Percentiles rank a stretch among this genome's conserved stretches.
Evolutionary conservation across 345 rosid species (phyloP).

Genomic region (Atalantia buxifolia): DNA sequence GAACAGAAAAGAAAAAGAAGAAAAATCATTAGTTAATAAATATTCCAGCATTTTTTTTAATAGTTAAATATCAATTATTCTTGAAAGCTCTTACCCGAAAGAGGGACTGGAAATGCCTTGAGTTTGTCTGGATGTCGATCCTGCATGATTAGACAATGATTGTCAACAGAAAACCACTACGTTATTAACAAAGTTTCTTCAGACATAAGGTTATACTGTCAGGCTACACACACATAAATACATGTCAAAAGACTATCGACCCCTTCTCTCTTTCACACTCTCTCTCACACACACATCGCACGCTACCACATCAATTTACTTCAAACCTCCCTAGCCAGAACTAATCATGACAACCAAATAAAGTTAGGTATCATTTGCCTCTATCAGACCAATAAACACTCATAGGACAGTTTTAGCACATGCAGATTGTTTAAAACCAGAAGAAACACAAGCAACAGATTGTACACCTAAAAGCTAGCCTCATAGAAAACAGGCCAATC

Average conservation of each 20-base stretch:
- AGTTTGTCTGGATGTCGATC: conserved; percentile 93
- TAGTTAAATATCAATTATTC: not conserved
- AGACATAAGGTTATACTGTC: not conserved
- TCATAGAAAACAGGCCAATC: not conserved
- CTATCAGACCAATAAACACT: not conserved
- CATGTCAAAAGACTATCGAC: not conserved
- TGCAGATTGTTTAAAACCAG: not conserved
- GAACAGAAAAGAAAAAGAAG: not conserved
- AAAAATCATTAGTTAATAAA: not conserved
- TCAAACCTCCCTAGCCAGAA: not conserved
- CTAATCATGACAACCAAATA: not conserved
- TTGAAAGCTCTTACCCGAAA: conserved; percentile 49
- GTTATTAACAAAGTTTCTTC: not conserved
- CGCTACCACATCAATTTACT: not conserved
- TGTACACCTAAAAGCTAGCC: conserved; percentile 1
- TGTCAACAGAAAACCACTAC: not conserved
- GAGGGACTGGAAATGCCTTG: conserved; percentile 75
- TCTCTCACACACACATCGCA: not conserved
- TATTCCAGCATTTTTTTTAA: not conserved
- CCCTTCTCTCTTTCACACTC: not conserved
- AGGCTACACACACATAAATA: not conserved
- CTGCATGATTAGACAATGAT: conserved; percentile 34
- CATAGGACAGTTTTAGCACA: not conserved
- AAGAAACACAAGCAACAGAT: not conserved
- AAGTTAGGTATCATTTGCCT: not conserved